phyloP scores from a whole-genome alignment of 139 green algal genomes.

The Astrephomene gubernaculifera region DNA sequence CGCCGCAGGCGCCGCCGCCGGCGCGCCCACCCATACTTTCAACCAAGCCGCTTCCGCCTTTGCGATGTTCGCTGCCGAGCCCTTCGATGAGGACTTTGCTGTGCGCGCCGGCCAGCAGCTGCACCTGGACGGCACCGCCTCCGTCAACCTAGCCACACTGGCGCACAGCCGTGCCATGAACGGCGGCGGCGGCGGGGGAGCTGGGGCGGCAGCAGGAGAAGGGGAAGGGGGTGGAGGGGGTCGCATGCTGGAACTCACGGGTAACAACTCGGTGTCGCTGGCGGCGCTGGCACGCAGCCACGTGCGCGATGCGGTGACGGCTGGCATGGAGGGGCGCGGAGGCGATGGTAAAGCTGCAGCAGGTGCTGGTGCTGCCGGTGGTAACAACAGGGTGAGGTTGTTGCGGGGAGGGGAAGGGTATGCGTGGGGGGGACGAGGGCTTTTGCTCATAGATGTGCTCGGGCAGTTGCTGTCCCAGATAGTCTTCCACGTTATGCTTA shows the following conservation, averaged over 20 bases:
- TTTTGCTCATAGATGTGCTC: too few relatives aligned
- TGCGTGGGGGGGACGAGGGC: too few relatives aligned
- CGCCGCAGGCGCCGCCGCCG: not conserved
- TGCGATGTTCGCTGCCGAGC: constrained; percentile 24
- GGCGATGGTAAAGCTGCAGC: too few relatives aligned
- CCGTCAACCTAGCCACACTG: not conserved
- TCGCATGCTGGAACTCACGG: not conserved
- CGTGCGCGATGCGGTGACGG: too few relatives aligned
- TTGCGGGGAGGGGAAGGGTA: too few relatives aligned
- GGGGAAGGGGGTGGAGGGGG: not conserved
- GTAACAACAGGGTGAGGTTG: too few relatives aligned
- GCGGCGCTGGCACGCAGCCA: not conserved
- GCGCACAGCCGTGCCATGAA: not conserved
- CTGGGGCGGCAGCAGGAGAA: too few relatives aligned
- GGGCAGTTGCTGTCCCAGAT: too few relatives aligned
- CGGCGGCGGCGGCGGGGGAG: not conserved
- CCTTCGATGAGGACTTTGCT: not conserved
- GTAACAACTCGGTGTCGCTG: not conserved
- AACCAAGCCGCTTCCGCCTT: constrained; percentile 28
- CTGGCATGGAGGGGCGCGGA: too few relatives aligned
- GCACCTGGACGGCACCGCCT: not conserved
- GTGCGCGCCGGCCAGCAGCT: not conserved
- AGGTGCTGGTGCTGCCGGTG: too few relatives aligned
- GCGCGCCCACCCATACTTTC: not conserved
- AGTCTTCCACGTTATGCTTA: too few relatives aligned